phyloP scores from a whole-genome alignment of 495 filamentous ascomycete species.

The Aspergillus cavernicola region DNA sequence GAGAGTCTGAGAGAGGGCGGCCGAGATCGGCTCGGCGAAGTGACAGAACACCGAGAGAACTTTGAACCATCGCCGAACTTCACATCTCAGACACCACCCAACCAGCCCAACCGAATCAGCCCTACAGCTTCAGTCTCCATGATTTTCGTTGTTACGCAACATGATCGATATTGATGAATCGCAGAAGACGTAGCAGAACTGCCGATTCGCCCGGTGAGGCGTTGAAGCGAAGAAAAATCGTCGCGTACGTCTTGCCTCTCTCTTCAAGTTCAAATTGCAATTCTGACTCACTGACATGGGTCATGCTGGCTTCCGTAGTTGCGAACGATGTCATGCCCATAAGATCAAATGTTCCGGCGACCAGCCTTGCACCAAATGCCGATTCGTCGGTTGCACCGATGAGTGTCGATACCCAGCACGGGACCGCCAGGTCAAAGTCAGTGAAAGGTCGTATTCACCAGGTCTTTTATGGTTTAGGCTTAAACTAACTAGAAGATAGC shows the following conservation, averaged over 20 bases:
- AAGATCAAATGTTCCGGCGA: constrained; percentile 48
- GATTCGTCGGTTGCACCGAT: constrained; percentile 32
- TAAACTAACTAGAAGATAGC: constrained; percentile 14
- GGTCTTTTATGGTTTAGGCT: not conserved
- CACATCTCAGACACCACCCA: not conserved
- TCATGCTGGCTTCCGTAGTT: constrained; percentile 22
- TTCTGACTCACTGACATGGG: not conserved
- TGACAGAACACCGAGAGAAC: not conserved
- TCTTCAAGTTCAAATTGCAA: not conserved
- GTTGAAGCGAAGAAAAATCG: constrained; percentile 34
- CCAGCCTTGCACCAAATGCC: constrained; percentile 39
- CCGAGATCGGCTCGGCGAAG: constrained; percentile 1
- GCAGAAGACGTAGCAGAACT: constrained; percentile 7
- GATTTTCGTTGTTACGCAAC: not conserved
- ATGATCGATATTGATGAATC: constrained; percentile 19
- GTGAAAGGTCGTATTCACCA: constrained; percentile 31
- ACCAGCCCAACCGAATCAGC: not conserved
- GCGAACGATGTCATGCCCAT: constrained; percentile 43
- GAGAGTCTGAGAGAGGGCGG: no score
- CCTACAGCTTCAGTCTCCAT: not conserved
- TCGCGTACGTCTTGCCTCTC: constrained; percentile 28
- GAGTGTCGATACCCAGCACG: constrained; percentile 38
- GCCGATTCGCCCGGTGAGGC: constrained; percentile 10
- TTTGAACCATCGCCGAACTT: not conserved
- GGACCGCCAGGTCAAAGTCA: constrained; percentile 44